Conservation (phyloP, 257 asterid species). For the Nicotiana tabacum region DNA sequence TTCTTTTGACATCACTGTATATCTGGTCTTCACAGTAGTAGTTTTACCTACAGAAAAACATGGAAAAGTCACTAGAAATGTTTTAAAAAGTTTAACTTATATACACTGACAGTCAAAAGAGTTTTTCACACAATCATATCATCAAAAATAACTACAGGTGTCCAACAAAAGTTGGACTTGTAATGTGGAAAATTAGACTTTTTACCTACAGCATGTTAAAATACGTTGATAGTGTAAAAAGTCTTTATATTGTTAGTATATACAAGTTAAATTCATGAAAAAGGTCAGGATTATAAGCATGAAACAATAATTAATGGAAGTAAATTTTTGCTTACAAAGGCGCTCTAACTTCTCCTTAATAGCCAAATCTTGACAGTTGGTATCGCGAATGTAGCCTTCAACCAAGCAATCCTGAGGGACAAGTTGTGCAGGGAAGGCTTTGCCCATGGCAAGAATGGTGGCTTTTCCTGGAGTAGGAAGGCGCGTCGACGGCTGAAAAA, state of each 20-base stretch:
- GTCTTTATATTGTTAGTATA: background rate
- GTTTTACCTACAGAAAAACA: constrained; percentile 53
- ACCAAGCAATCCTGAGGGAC: constrained; percentile 83
- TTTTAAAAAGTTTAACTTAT: background rate
- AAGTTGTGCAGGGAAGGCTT: constrained; percentile 77
- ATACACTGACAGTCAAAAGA: background rate
- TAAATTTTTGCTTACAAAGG: constrained; percentile 45
- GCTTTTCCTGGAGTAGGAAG: constrained; percentile 70
- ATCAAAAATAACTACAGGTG: background rate
- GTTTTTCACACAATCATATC: background rate
- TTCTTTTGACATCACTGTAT: constrained; percentile 79
- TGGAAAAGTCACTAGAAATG: background rate
- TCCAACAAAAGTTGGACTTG: background rate
- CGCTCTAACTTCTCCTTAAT: constrained; percentile 82
- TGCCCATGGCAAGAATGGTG: constrained; percentile 69
- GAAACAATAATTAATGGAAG: background rate
- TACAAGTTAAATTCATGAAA: background rate
- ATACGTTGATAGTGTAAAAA: background rate
- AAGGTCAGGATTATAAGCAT: background rate
- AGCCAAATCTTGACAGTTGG: constrained; percentile 57
- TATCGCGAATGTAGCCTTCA: constrained; percentile 83
- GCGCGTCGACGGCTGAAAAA: constrained; percentile 17
- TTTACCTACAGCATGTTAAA: background rate
- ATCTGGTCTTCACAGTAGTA: constrained; percentile 84
- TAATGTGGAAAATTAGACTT: background rate